Base-by-base conservation (phyloP, 2,329 filamentous ascomycete genomes). In the Colletotrichum agaves region DNA sequence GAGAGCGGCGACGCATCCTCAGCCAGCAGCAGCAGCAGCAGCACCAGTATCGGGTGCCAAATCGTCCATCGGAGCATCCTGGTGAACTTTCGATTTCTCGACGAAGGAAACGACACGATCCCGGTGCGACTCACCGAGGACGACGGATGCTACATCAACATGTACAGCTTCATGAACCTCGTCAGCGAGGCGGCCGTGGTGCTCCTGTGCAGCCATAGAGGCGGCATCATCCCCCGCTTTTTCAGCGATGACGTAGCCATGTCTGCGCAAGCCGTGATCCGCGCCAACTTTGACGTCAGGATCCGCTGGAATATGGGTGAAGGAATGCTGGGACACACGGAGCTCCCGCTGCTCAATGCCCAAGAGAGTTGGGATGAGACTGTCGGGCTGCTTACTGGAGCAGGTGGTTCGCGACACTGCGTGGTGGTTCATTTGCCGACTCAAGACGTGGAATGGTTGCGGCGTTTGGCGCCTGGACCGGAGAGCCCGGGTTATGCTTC, bases 241-340 rank as follows among this genome's bases (percentile, higher is more conserved):
- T 27, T 7, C 5, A 7, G 8, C 27, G 5, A 8, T 27, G 33
- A 6, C 23, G 33, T n/a, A 15, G 27, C 23, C 47, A 27, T 27
- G 15, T 27, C 27, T 27, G 23, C 39, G 15, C 37, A 41, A 3
- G 23, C 55, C 44, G 5, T 50, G 12, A 19, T 50, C 1, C 21
- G 10, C 5, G 43, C 44, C 1, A 12, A 23, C 33, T 17, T 11
- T 15, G 21, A 39, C 31, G 43, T 49, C 33, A 39, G 21, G 6
- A 17, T 60, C 1, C 57, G 33, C 43, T 60, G 57, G 57, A 13
- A 60, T 31, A 19, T 60, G 21, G 57, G 57, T 21, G 19, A 13
- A 2, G 57, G 21, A 1, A 5, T 49, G 31, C 4, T 60, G 2
- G 57, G 57, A 2, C 19, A 50, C 31, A 39, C 19, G 11, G 43